Conservation (phyloP, 768 basidiomycete genomes). For the Tylopilus balloui region DNA sequence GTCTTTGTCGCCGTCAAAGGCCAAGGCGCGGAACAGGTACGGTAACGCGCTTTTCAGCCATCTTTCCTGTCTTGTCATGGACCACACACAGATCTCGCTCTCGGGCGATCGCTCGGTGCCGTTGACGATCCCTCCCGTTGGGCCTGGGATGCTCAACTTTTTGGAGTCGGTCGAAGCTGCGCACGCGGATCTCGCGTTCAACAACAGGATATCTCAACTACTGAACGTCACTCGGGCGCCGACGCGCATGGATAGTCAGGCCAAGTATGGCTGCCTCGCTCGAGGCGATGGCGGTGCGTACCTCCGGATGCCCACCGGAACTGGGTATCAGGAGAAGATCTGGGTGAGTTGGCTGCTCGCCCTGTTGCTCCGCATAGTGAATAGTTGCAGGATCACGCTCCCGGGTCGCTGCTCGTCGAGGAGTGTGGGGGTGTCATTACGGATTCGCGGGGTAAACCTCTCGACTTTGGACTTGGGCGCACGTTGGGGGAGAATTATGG, state of each 20-base stretch:
- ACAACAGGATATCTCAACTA: conserved; percentile 61
- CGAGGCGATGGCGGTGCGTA: conserved; percentile 85
- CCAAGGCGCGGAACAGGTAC: conserved; percentile 74
- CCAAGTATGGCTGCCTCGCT: conserved; percentile 86
- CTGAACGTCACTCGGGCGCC: conserved; percentile 64
- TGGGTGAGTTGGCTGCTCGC: conserved; percentile 55
- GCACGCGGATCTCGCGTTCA: conserved; percentile 88
- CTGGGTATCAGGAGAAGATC: conserved; percentile 90
- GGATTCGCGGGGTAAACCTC: conserved; percentile 70
- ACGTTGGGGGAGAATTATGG: conserved; percentile 86
- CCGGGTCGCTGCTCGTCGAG: conserved; percentile 76
- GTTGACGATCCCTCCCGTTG: conserved; percentile 44
- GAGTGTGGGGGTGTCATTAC: conserved; percentile 90
- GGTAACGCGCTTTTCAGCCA: background rate
- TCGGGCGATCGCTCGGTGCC: conserved; percentile 44
- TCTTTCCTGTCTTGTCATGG: background rate
- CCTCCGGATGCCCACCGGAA: conserved; percentile 71
- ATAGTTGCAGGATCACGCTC: conserved; percentile 73
- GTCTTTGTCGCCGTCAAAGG: conserved; percentile 86
- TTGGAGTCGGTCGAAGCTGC: conserved; percentile 91
- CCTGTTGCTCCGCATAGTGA: too few relatives aligned
- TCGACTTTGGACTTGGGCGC: conserved; percentile 85
- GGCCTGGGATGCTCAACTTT: conserved; percentile 52
- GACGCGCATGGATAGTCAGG: conserved; percentile 91
- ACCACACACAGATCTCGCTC: conserved; percentile 46